Conservation (phyloP, 805 yeast species). For the Candida broadrunensis region DNA sequence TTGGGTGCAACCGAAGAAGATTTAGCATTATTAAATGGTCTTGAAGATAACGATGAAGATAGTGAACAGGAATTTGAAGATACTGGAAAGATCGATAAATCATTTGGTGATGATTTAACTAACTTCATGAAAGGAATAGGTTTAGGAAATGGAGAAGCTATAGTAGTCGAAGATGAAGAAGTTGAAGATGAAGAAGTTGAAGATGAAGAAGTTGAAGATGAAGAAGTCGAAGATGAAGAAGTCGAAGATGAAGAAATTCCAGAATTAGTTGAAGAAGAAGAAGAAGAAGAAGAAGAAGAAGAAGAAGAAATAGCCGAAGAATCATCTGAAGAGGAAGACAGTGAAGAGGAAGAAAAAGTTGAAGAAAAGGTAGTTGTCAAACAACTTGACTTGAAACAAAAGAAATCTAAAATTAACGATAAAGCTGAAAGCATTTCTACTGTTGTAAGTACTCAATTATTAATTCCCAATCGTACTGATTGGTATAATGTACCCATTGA, state of each 20-base stretch:
- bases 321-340: conserved; percentile 12
- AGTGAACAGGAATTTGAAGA: conserved; percentile 52
- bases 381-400: conserved; percentile 14
- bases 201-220: conserved; percentile 14
- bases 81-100: conserved; percentile 37
- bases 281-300: conserved; percentile 24
- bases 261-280: conserved; percentile 22
- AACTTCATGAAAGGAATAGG: conserved; percentile 69
- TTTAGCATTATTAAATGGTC: conserved; percentile 55
- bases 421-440: conserved; percentile 40
- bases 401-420: conserved; percentile 17
- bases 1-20: conserved; percentile 89
- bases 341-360: conserved; percentile 11
- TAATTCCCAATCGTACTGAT: conserved; percentile 60
- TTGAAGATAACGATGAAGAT: conserved; percentile 49
- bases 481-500: conserved; percentile 67
- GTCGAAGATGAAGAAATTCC: conserved; percentile 16
- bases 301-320: conserved; percentile 25
- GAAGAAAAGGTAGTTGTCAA: conserved; percentile 13
- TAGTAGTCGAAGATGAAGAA: conserved; percentile 25
- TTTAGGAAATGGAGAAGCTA: conserved; percentile 40
- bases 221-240: conserved; percentile 14
- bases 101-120: conserved; percentile 52
- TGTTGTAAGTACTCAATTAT: conserved; percentile 54
- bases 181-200: conserved; percentile 36